Evolutionary conservation across 192 early-diverging fungal genomes (phyloP), one percentile per base, ranked within the genome.

Genomic region (Rhizoclosmatium sp.): DNA sequence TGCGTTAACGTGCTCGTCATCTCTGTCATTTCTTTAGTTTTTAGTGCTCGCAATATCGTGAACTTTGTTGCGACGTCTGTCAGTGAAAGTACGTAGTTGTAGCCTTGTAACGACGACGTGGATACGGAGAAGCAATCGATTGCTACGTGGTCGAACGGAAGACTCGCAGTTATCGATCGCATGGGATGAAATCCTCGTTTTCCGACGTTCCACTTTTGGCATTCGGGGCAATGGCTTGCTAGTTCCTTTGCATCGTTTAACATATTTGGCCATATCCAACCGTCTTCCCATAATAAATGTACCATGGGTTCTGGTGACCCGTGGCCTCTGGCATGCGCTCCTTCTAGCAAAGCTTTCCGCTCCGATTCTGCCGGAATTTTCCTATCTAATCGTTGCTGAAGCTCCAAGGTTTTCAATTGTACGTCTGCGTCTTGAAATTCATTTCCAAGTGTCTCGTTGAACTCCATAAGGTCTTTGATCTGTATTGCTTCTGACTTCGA

Each of bases 1-100:
- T 62, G 61, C 61, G 21, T 4, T 62, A 62, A 62, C 4, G 61
- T 62, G 21, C 39, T n/a, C 19, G 61, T 62, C 61, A 62, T 62
- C 61, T 62, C 61, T 10, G 19, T 40, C 61, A 62, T 62, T 4
- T n/a, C 19, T 21, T 62, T 62, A 5, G 61, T 62, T 62, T 40
- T 62, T 21, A 62, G 21, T 62, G 61, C 7, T 4, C 61, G 61
- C 19, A 62, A 40, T 31, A 62, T 31, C 4, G 19, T 62, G 21
- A 31, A 62, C 21, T 62, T 62, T 62, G 61, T 62, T n/a, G 61
- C 61, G 21, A 40, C 61, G 39, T 62, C 61, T 62, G 61, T 62
- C 19, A 62, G 21, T 10, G 39, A n/a, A 4, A 62, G 61, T 4
- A 62, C 61, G 21, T 62, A 21, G 61, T 62, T 62, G 21, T 62